Conservation (phyloP, 1,284 basidiomycete genomes). For the Sporisorium sorghi region DNA sequence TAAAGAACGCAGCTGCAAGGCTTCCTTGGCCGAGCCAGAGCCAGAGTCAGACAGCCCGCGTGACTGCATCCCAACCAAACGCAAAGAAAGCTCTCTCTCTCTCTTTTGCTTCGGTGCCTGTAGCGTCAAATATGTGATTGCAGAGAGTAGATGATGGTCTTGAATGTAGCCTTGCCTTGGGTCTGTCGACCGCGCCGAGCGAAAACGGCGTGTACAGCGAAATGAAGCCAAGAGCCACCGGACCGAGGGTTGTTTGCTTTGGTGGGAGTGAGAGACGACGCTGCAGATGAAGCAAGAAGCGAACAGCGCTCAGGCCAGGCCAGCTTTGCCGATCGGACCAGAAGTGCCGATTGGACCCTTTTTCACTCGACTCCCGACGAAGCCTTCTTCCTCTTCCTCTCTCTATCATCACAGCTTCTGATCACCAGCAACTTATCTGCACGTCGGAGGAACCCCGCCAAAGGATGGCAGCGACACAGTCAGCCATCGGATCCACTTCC, state of each 20-base stretch:
- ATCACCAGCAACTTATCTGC: background rate
- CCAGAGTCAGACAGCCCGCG: no score
- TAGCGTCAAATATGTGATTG: background rate
- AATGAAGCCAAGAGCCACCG: background rate
- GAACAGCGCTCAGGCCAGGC: background rate
- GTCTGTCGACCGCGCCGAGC: no score
- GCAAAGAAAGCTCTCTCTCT: background rate
- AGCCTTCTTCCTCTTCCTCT: background rate
- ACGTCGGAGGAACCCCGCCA: no score
- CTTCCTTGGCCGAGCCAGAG: conserved; percentile 1
- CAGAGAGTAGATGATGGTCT: no score
- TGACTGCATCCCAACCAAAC: background rate
- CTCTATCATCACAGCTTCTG: background rate
- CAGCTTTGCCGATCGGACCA: conserved; percentile 3
- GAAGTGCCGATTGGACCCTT: background rate
- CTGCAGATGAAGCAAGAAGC: conserved; percentile 2
- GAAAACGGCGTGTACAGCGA: background rate
- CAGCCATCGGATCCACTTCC: conserved; percentile 8
- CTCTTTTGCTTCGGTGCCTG: background rate
- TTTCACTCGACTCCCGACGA: background rate
- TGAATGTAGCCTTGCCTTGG: no score
- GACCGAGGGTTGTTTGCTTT: background rate
- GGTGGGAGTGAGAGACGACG: background rate
- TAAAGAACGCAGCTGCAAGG: no score
- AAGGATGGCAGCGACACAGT: conserved; percentile 10